A percentile compares a stretch with the other conserved stretches of the same genome.
These are phyloP conservation scores for Leccinum pseudoinsigne DNA, from an alignment of 1,284 basidiomycete genomes.

Conservation along the genomic window DNA sequence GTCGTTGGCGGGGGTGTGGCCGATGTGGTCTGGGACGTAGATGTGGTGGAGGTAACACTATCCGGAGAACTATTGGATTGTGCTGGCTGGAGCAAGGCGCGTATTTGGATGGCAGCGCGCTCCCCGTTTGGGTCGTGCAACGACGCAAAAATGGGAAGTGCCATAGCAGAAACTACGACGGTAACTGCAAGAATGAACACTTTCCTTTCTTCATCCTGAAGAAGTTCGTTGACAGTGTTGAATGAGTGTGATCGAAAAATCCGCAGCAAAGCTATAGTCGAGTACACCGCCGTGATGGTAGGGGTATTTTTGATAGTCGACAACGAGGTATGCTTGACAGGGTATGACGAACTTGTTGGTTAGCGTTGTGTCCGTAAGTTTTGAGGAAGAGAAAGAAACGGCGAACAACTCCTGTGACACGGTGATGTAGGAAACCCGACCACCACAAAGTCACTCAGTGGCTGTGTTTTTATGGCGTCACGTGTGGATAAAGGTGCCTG, in stretches of 20 bases:
- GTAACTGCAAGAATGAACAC: slow-evolving; percentile 31
- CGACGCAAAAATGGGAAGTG: slow-evolving; percentile 30
- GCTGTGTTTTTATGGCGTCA: slow-evolving; percentile 26
- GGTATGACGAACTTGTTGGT: slow-evolving; percentile 1
- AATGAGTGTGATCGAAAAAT: slow-evolving; percentile 28
- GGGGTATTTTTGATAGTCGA: slow-evolving; percentile 6
- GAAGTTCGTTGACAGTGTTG: slow-evolving; percentile 6
- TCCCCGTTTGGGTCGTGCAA: slow-evolving; percentile 26
- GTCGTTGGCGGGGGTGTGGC: not conserved
- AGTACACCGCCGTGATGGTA: slow-evolving; percentile 15
- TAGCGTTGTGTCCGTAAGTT: not conserved
- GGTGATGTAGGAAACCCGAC: slow-evolving; percentile 13
- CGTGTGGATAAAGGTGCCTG: slow-evolving; percentile 15
- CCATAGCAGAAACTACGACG: slow-evolving; percentile 27
- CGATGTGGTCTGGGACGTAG: slow-evolving; percentile 6
- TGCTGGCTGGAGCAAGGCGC: slow-evolving; percentile 6
- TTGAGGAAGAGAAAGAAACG: not conserved
- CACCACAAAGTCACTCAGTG: slow-evolving; percentile 15
- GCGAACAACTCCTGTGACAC: not conserved
- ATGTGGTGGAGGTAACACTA: not conserved
- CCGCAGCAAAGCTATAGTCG: slow-evolving; percentile 17
- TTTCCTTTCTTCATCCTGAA: slow-evolving; percentile 29
- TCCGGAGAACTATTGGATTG: not conserved
- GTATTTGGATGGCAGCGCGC: slow-evolving; percentile 21
- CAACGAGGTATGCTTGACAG: not conserved